phyloP scores from a whole-genome alignment of 257 asterid species.

The Nicotiana noctiflora region DNA sequence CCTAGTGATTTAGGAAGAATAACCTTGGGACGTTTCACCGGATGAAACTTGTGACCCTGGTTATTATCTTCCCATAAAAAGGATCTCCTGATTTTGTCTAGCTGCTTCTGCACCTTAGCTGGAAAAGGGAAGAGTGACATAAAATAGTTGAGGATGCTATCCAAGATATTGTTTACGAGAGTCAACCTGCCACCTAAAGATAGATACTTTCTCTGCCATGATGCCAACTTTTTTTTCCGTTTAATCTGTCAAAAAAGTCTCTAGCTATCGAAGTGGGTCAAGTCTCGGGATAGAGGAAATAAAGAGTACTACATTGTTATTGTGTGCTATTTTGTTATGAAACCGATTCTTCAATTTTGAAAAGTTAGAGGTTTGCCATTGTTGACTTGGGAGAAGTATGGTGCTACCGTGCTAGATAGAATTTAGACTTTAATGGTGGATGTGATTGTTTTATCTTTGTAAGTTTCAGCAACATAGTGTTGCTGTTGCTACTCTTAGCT shows the following conservation, averaged over 20 bases:
- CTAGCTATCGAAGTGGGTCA: neutral
- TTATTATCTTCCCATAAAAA: too few species aligned
- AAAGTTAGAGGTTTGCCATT: neutral
- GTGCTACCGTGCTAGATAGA: neutral
- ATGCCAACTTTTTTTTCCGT: too few species aligned
- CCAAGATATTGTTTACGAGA: too few species aligned
- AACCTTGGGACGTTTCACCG: too few species aligned
- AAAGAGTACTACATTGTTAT: neutral
- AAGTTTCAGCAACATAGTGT: neutral
- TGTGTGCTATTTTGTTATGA: neutral
- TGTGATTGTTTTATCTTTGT: neutral
- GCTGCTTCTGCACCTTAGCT: too few species aligned
- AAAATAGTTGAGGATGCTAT: too few species aligned
- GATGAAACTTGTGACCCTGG: too few species aligned
- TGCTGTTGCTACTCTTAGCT: neutral
- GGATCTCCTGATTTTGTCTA: too few species aligned
- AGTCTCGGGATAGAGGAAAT: neutral
- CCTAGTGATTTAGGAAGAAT: too few species aligned
- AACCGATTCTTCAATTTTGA: neutral
- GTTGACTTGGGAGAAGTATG: neutral
- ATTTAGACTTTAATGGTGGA: neutral
- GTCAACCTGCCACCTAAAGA: too few species aligned
- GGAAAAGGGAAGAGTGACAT: too few species aligned
- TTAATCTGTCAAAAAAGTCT: neutral
- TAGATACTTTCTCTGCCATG: too few species aligned